phyloP scores from a whole-genome alignment of 2,329 filamentous ascomycete genomes.

The Colletotrichum tamarilloi region DNA sequence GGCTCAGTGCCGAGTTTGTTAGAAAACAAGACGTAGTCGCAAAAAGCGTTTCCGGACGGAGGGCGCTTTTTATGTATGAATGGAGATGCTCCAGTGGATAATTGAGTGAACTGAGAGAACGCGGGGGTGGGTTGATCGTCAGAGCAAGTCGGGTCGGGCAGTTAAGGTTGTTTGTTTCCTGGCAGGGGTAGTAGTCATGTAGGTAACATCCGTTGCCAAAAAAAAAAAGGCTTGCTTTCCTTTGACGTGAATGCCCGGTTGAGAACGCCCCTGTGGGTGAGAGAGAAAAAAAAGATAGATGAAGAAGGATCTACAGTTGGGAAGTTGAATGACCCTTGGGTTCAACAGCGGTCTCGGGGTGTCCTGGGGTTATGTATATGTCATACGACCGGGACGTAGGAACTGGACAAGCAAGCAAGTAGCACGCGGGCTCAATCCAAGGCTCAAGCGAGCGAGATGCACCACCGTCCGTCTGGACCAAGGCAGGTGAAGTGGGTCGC shows the following conservation, averaged over 20 bases:
- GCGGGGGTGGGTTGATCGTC: constrained; percentile 5
- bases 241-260: not conserved
- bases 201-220: not conserved
- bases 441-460: constrained; percentile 12
- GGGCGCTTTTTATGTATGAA: not conserved
- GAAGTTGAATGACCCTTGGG: not conserved
- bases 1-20: not conserved
- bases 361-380: constrained; percentile 27
- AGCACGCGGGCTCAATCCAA: not conserved
- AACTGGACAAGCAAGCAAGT: not conserved
- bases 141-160: not conserved
- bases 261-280: not conserved
- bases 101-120: not conserved
- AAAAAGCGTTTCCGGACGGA: not conserved
- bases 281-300: not conserved
- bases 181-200: not conserved
- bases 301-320: not conserved
- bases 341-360: constrained; percentile 12
- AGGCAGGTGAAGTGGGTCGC: not conserved
- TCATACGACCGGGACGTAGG: constrained; percentile 20
- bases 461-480: not conserved
- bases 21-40: not conserved
- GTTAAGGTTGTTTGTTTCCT: constrained; percentile 8
- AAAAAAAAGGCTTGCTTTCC: not conserved
- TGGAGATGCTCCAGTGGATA: not conserved